Conservation (phyloP, 2,329 filamentous ascomycete genomes). For the Fonsecaea pugnacius region DNA sequence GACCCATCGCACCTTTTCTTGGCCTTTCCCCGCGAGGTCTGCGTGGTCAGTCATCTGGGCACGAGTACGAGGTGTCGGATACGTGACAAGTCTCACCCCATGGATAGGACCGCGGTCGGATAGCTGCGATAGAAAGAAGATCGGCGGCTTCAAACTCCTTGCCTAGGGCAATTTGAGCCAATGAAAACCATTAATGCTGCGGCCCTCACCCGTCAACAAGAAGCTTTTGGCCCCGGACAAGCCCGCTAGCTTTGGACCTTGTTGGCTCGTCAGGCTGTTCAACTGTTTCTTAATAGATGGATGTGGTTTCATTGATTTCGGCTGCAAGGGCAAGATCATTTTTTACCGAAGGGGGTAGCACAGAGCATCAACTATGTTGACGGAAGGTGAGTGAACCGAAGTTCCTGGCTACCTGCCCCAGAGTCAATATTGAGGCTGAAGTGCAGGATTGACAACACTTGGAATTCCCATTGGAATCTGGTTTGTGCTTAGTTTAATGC, state of each 20-base stretch:
- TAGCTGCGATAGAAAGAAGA: not conserved
- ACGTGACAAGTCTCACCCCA: not conserved
- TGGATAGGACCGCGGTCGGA: not conserved
- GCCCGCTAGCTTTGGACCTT: slow-evolving; percentile 7
- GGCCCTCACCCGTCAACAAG: not conserved
- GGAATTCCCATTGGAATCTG: slow-evolving; percentile 36
- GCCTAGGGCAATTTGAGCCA: not conserved
- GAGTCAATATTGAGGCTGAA: slow-evolving; percentile 63
- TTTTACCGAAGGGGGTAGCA: not conserved
- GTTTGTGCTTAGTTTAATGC: slow-evolving; percentile 15
- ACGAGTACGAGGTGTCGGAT: not conserved
- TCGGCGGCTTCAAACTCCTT: not conserved
- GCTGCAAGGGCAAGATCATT: not conserved
- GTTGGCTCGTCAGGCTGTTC: not conserved
- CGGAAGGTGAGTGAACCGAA: slow-evolving; percentile 2
- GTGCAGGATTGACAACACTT: slow-evolving; percentile 78
- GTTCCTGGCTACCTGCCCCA: not conserved
- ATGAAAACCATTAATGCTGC: not conserved
- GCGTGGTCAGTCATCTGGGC: not conserved
- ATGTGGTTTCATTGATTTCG: not conserved
- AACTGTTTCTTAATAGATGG: not conserved
- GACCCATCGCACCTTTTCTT: not conserved
- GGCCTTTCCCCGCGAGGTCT: not conserved
- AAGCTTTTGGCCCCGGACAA: slow-evolving; percentile 2
- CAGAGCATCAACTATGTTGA: not conserved